Percentiles rank a stretch among this genome's conserved stretches.
Evolutionary conservation across 176 grass and related monocot genomes (phyloP).

Genomic region (Aegilops bicornis): DNA sequence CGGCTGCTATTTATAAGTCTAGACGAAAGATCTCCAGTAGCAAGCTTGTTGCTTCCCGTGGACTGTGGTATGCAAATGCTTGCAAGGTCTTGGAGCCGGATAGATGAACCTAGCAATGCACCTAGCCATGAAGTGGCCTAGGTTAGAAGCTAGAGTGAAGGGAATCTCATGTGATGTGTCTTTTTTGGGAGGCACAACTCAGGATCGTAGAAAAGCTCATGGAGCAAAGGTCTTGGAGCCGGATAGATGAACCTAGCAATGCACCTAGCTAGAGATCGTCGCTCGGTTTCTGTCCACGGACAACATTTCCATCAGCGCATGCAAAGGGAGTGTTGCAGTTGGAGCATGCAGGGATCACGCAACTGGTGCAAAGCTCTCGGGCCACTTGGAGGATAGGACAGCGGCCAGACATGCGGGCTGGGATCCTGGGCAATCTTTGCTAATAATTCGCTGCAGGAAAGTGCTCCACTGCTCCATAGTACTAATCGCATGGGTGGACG

Average conservation of each 20-base stretch:
- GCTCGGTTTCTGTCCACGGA: too few species aligned
- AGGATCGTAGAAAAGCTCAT: conserved; percentile 18
- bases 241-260: too few species aligned
- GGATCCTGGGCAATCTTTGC: neutral
- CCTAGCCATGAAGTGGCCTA: conserved; percentile 50
- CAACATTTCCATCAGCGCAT: neutral
- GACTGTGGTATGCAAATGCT: neutral
- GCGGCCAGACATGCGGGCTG: neutral
- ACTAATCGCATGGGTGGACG: neutral
- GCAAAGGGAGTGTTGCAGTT: neutral
- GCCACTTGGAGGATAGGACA: neutral
- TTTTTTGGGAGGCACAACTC: neutral
- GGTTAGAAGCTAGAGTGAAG: conserved; percentile 26
- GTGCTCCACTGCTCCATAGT: too few species aligned
- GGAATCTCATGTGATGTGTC: conserved; percentile 10
- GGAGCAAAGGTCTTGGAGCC: neutral
- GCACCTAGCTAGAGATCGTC: neutral
- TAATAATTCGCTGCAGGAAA: neutral
- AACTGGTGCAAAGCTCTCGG: neutral
- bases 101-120: conserved; percentile 38
- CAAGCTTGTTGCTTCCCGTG: neutral
- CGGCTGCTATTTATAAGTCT: conserved; percentile 58
- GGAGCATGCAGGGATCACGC: neutral
- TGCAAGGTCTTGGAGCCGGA: neutral
- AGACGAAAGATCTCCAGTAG: neutral